Evolutionary conservation across 2,329 filamentous ascomycete species (phyloP), one percentile per base, ranked within the genome.

Genomic region (Emericellopsis cladophorae): DNA sequence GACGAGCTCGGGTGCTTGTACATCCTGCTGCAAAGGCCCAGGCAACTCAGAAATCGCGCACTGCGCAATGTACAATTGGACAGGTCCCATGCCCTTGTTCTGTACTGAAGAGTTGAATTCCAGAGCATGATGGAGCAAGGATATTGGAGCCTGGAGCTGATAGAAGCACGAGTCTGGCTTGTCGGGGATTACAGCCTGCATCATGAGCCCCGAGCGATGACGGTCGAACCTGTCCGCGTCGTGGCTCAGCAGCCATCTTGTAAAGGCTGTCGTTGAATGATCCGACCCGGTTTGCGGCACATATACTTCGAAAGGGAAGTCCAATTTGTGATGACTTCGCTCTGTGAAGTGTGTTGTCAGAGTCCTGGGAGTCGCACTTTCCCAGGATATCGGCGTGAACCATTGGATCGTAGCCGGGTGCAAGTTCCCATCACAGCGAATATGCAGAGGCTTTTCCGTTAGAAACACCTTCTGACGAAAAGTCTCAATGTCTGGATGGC

Each of bases 31-130:
- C 1, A 95, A 60, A 1, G 59, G 47, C 0, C 49, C 40, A 0
- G 90, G 88, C 0, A 96, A 71, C 42, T 83, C 73, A 4, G 67
- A 54, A 2, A 95, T 68, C 26, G 81, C 69, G 12, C 80, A 83
- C 61, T 96, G 92, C 0, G 90, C 89, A 40, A 96, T 79, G 57
- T 96, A 96, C 4, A 95, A 66, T n/a, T 67, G 60, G 3, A 61
- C 38, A 57, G 42, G 6, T 36, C 45, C 31, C 23, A 43, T 36
- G 24, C 29, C 1, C 36, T 21, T 42, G 39, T 46, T 24, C 15
- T 24, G 12, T 16, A 53, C 47, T 9, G 37, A 18, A 10, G 40
- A 29, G 43, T 75, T 76, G 55, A 68, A 76, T 39, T 64, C 54
- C n/a, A 66, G 49, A 7, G 67, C 70, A 37, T 76, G 68, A 14